Evolutionary conservation across 306 rosid species (phyloP).

Genomic region (Vigna hirtella): DNA sequence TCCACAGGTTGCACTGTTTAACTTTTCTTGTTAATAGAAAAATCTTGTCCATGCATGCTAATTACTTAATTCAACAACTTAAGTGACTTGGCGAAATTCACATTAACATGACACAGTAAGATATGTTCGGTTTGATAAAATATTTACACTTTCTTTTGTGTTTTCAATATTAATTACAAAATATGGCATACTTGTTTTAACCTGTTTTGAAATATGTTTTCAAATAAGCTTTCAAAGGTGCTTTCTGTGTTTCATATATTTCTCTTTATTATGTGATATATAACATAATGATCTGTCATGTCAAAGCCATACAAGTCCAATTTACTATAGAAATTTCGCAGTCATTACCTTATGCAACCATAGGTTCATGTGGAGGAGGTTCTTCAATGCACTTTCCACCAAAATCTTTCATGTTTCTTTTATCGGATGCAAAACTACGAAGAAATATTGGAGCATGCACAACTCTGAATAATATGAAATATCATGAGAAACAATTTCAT

Average conservation of each 20-base stretch:
- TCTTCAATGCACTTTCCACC: slow-evolving; percentile 70
- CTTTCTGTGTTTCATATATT: neutral
- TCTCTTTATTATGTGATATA: neutral
- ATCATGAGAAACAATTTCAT: slow-evolving; percentile 40
- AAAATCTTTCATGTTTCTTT: slow-evolving; percentile 92
- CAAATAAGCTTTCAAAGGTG: neutral
- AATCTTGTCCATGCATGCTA: neutral
- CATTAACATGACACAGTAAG: no score
- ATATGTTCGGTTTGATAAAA: no score
- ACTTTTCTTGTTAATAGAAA: neutral
- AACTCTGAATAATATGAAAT: slow-evolving; percentile 72
- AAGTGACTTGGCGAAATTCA: no score
- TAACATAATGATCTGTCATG: slow-evolving; percentile 19
- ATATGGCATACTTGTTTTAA: no score
- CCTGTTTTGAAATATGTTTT: neutral
- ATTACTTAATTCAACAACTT: slow-evolving; percentile 5
- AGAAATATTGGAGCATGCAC: slow-evolving; percentile 86
- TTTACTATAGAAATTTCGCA: neutral
- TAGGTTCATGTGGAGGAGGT: slow-evolving; percentile 73
- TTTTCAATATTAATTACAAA: no score
- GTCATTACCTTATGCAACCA: slow-evolving; percentile 72
- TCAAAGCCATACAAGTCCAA: slow-evolving; percentile 28
- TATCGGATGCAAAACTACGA: slow-evolving; percentile 80
- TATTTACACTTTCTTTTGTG: no score
- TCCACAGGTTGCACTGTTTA: neutral